Evolutionary conservation across 352 stramenopile species (phyloP), one percentile per base, ranked within the genome.

Genomic region (Globisporangium cylindrosporum): DNA sequence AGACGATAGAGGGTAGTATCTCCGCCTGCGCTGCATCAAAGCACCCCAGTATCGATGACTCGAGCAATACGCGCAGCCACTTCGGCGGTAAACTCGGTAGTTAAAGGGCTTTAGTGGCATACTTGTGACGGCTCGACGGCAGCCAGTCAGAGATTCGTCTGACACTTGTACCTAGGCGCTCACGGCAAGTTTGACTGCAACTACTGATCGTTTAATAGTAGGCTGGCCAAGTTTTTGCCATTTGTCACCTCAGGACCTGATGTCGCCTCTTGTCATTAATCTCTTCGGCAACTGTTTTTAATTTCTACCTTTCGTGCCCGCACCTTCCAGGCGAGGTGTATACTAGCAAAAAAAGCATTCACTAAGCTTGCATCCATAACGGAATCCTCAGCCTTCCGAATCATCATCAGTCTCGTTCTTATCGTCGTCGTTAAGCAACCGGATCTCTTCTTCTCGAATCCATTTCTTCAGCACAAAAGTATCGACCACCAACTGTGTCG

Each of bases 371-470:
- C 46, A 53, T 5, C 46, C 18, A 5, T 12, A 22, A 8, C 18
- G 22, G 20, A 24, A 20, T 25, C 46, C 22, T 34, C 51, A 34
- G n/a, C 20, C 10, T 20, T 57, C 10, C 22, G 3, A 25, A 34
- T 57, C 51, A 57, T n/a, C 48, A 18, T 41, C 36, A 41, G 9
- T 14, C 18, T 51, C 60, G 3, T 29, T 46, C n/a, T 57, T 15
- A 32, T 57, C 4, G 41, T 60, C 49, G 14, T 79, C 72, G 51
- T 77, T 65, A 1, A 86, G 63, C 60, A 86, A 54, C 27, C 74
- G 72, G 24, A 87, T 73, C 41, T 83, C 70, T 64, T 87, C 79
- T 68, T 84, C 74, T 18, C 75, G 72, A 9, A 81, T 62, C 79
- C 79, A 87, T 20, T 64, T 65, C 32, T 73, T 69, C 49, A 80